Evolutionary conservation across 495 filamentous ascomycete genomes (phyloP).

Genomic region (Penicillium coprophilum): DNA sequence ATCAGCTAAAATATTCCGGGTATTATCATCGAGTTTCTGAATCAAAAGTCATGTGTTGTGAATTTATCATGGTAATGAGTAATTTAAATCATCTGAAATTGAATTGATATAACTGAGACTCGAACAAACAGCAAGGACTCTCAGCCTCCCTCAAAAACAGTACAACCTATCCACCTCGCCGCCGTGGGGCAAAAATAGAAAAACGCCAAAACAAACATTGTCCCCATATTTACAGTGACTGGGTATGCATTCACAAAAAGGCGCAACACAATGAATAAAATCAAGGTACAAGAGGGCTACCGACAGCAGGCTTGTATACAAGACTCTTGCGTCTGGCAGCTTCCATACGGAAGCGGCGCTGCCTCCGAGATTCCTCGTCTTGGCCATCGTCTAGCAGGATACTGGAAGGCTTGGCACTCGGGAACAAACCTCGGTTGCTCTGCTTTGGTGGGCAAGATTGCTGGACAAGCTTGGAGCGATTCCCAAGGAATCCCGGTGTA

Average conservation of each 20-base stretch:
- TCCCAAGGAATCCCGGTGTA: constrained; percentile 56
- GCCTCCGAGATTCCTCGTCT: constrained; percentile 39
- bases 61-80: background rate
- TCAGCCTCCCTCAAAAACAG: background rate
- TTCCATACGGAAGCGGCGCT: constrained; percentile 65
- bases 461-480: constrained; percentile 57
- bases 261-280: constrained; percentile 3
- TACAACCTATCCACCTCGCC: constrained; percentile 1
- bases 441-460: constrained; percentile 74
- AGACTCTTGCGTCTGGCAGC: constrained; percentile 77
- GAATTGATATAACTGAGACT: background rate
- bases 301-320: constrained; percentile 76
- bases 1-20: background rate
- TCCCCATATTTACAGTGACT: constrained; percentile 26
- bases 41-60: background rate
- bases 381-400: constrained; percentile 19
- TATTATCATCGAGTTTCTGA: background rate
- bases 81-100: background rate
- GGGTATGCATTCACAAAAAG: constrained; percentile 13
- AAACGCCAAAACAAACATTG: constrained; percentile 9
- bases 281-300: constrained; percentile 61
- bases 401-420: constrained; percentile 17
- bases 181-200: background rate
- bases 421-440: constrained; percentile 47
- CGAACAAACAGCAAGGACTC: background rate